Base-by-base conservation (phyloP, 2,329 filamentous ascomycete genomes). In the Allantophomopsis cytisporea region DNA sequence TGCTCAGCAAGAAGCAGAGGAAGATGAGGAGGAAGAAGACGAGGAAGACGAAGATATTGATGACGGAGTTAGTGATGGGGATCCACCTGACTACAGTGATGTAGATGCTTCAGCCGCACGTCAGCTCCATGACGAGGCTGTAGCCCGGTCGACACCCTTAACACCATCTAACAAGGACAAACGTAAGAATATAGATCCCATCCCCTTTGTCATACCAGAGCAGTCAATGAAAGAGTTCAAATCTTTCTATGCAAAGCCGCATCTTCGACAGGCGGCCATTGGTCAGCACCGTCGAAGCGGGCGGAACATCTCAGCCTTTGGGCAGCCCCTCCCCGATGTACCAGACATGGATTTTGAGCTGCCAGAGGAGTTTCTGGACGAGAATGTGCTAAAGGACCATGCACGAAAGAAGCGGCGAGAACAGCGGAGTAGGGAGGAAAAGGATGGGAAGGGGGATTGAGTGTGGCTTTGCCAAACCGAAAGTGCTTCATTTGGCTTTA, bases 201-300 rank as follows among this genome's bases (percentile, higher is more conserved):
- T 49, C 31, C 53, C 50, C 35, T 17, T 50, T 31, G 42, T 37
- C 44, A 36, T 43, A 47, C 33, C 39, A 17, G 37, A 28, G 51
- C 56, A 39, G 50, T 58, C 40, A 54, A 64, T 23, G 57, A 72
- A 68, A 42, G 80, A 83, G 31, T 87, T 95, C 54, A 81, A 67
- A n/a, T 94, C 85, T 0, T 95, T 95, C 62, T 96, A 87, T 55
- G 59, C 70, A 14, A 76, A 72, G 31, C 50, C 52, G 17, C 79
- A 93, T 53, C 71, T 89, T 44, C 80, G 89, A 18, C 83, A 87
- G 16, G 75, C 78, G 6, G 86, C 88, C 8, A 60, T 94, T n/a
- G 80, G 76, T 44, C 77, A 76, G 48, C 68, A 75, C 37, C 71
- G 86, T 31, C 76, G 83, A 39, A 74, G 77, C 37, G 75, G 76